Base-by-base conservation (phyloP, 2,329 filamentous ascomycete species). In the Endothia cerciana region DNA sequence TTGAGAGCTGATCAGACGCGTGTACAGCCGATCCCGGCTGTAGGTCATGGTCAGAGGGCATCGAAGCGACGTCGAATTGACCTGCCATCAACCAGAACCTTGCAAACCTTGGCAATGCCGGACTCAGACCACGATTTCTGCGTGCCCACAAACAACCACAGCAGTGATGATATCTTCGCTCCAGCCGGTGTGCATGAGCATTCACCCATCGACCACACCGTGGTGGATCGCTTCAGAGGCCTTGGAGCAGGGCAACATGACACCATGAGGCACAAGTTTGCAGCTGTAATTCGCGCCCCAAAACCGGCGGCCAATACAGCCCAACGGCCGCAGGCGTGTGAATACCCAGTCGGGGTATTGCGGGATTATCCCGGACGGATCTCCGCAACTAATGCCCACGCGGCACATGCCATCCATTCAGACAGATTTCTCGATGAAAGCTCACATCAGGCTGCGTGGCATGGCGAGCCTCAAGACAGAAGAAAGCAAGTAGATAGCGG, bases 151-250 rank as follows among this genome's bases (percentile, higher is more conserved):
- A 30, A 36, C 19, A 15, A 17, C 17, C 47, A 28, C 15, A 6
- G 45, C 40, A 40, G 61, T 25, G 66, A 66, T 28, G 51, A 68
- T 53, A 15, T 64, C n/a, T 55, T 63, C 28, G 49, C 33, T 8
- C 19, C 43, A 36, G 15, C 8, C 2, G 22, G 40, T 2, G 40
- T 41, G n/a, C 11, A 33, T 38, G 51, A 57, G n/a, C 25, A 33
- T 3, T 15, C 7, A 19, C 17, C 3, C 2, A n/a, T 58, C 10
- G 41, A 58, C 28, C 17, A 17, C 30, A 11, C 40, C n/a, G 13
- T 63, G 11, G 22, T 63, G 40, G 33, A 38, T 19, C 53, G 53
- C 7, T 41, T 63, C 25, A 22, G 61, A 47, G 38, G 51, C 6
- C 17, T 40, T 13, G 7, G 4, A 45, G 6, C 40, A 30, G 51